Conservation (phyloP, 805 yeast genomes). For the Yueomyces sinensis region DNA sequence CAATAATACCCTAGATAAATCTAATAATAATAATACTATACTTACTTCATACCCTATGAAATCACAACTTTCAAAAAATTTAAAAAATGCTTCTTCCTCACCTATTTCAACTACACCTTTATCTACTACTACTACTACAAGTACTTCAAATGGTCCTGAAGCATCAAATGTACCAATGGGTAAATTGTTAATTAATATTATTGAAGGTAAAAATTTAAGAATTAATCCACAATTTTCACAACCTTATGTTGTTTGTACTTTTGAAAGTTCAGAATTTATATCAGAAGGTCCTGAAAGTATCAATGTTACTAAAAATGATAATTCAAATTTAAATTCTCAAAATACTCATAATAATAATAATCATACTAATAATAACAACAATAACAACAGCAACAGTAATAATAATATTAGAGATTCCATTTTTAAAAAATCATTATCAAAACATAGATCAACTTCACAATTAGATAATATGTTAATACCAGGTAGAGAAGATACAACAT, state of each 20-base stretch:
- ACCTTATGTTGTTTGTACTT: constrained; percentile 86
- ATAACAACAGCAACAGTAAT: constrained; percentile 4
- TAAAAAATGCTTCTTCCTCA: neutral
- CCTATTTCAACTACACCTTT: constrained; percentile 2
- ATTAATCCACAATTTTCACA: constrained; percentile 44
- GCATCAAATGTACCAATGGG: constrained; percentile 49
- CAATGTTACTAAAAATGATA: constrained; percentile 12
- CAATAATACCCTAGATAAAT: neutral
- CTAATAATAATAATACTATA: neutral
- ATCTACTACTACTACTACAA: constrained; percentile 4
- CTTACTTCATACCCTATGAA: neutral
- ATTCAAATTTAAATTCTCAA: constrained; percentile 11
- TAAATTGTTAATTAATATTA: constrained; percentile 63
- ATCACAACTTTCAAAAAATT: neutral
- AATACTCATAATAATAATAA: constrained; percentile 18
- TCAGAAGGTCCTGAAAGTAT: constrained; percentile 55
- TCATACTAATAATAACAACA: constrained; percentile 1
- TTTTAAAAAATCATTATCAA: constrained; percentile 27
- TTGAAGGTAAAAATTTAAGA: constrained; percentile 63
- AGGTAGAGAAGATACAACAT: neutral
- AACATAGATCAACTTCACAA: constrained; percentile 34
- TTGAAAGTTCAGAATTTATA: constrained; percentile 83
- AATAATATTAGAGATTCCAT: constrained; percentile 11
- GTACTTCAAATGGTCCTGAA: constrained; percentile 3
- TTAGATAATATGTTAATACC: constrained; percentile 18